Evolutionary conservation across 2,329 filamentous ascomycete species (phyloP).

Genomic region (Zymoseptoria passerinii): DNA sequence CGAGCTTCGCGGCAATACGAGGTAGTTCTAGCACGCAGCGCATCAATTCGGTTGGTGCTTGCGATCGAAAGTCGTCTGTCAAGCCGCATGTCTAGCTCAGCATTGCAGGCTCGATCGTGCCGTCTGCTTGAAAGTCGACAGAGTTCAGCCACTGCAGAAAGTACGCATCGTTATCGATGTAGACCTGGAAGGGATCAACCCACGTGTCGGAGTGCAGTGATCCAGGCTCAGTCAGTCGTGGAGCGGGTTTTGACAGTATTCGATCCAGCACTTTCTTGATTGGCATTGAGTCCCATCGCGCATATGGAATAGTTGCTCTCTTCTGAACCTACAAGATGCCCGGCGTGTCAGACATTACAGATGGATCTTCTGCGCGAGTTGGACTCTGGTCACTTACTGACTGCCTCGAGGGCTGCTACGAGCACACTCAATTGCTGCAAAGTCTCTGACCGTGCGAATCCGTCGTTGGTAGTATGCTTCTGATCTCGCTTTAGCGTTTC

Average conservation of each 20-base stretch:
- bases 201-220: background rate
- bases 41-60: background rate
- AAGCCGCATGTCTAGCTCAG: background rate
- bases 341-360: background rate
- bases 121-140: constrained; percentile 11
- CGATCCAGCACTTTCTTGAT: constrained; percentile 16
- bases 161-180: constrained; percentile 15
- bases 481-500: constrained; percentile 14
- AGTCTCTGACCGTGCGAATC: constrained; percentile 12
- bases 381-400: background rate
- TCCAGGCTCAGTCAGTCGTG: background rate
- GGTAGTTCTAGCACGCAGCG: background rate
- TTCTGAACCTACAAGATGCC: constrained; percentile 4
- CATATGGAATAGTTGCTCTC: constrained; percentile 15
- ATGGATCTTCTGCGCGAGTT: background rate
- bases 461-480: constrained; percentile 5
- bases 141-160: constrained; percentile 16
- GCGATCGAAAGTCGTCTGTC: background rate
- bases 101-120: background rate
- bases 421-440: constrained; percentile 15
- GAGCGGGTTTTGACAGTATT: constrained; percentile 7
- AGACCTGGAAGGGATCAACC: constrained; percentile 7
- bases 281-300: constrained; percentile 14
- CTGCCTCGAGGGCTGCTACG: constrained; percentile 9
- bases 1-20: background rate